phyloP scores from a whole-genome alignment of 2,329 filamentous ascomycete species.

The Aspergillus intermedius region DNA sequence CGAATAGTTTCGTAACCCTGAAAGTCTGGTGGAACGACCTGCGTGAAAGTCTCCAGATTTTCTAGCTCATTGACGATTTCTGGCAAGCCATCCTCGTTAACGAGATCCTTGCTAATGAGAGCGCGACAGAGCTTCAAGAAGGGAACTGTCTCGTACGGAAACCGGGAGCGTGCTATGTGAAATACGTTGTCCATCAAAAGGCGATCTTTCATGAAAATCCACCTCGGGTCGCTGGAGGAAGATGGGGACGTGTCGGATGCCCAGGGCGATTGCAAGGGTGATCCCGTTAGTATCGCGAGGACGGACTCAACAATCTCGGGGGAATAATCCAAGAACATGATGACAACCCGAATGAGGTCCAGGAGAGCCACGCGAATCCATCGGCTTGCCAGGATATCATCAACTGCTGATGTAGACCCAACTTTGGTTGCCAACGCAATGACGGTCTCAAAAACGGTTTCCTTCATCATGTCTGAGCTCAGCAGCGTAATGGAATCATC shows the following conservation, averaged over 20 bases:
- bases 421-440: conserved; percentile 39
- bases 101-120: conserved; percentile 46
- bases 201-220: conserved; percentile 52
- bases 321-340: conserved; percentile 64
- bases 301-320: conserved; percentile 63
- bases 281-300: conserved; percentile 55
- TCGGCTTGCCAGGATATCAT: conserved; percentile 52
- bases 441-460: conserved; percentile 46
- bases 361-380: conserved; percentile 60
- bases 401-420: conserved; percentile 43
- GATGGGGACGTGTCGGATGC: conserved; percentile 10
- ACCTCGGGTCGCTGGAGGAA: conserved; percentile 33
- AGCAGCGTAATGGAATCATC: conserved; percentile 46
- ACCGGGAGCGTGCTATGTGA: conserved; percentile 64
- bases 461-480: conserved; percentile 40
- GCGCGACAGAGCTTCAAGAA: conserved; percentile 67
- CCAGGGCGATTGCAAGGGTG: conserved; percentile 15
- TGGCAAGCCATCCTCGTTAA: conserved; percentile 43
- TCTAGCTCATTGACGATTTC: conserved; percentile 59
- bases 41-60: conserved; percentile 67
- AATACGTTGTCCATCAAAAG: conserved; percentile 55
- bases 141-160: conserved; percentile 77
- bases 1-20: conserved; percentile 68
- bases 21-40: conserved; percentile 66
- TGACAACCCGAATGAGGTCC: conserved; percentile 62